Conservation (phyloP, 768 basidiomycete species). For the Tylopilus vinaceipallidus region DNA sequence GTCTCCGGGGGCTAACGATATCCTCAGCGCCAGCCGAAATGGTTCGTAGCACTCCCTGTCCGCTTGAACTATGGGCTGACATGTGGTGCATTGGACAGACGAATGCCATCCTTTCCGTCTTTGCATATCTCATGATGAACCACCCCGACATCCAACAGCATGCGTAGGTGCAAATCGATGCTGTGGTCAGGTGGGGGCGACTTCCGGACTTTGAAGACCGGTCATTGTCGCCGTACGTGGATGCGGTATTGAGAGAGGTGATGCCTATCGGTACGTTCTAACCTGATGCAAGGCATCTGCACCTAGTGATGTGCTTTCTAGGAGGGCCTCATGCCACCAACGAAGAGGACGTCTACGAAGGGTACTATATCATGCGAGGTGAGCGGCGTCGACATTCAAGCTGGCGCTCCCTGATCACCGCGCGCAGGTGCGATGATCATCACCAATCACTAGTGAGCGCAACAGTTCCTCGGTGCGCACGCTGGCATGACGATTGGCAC, state of each 20-base stretch:
- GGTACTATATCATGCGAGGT: slow-evolving; percentile 33
- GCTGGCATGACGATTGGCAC: too few relatives aligned
- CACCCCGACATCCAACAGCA: slow-evolving; percentile 28
- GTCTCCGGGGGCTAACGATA: too few relatives aligned
- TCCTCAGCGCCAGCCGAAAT: too few relatives aligned
- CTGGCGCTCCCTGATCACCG: too few relatives aligned
- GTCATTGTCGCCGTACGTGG: too few relatives aligned
- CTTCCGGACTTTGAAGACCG: slow-evolving; percentile 34
- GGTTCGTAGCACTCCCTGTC: too few relatives aligned
- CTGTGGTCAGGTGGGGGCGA: slow-evolving; percentile 25
- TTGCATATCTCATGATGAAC: slow-evolving; percentile 28
- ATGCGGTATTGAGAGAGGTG: slow-evolving; percentile 33
- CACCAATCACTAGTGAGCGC: too few relatives aligned
- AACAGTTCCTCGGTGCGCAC: too few relatives aligned
- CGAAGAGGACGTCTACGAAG: too few relatives aligned
- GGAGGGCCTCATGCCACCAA: slow-evolving; percentile 40
- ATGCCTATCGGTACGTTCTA: slow-evolving; percentile 26
- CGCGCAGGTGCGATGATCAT: too few relatives aligned
- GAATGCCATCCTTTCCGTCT: too few relatives aligned
- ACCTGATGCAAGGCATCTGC: not conserved
- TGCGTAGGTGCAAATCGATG: slow-evolving; percentile 34
- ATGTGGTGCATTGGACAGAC: slow-evolving; percentile 16
- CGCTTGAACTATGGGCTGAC: too few relatives aligned
- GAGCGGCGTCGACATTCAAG: not conserved
- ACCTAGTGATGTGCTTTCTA: slow-evolving; percentile 9